Conservation (phyloP, 2,329 filamentous ascomycete genomes). For the Ceratocystis colombiana region DNA sequence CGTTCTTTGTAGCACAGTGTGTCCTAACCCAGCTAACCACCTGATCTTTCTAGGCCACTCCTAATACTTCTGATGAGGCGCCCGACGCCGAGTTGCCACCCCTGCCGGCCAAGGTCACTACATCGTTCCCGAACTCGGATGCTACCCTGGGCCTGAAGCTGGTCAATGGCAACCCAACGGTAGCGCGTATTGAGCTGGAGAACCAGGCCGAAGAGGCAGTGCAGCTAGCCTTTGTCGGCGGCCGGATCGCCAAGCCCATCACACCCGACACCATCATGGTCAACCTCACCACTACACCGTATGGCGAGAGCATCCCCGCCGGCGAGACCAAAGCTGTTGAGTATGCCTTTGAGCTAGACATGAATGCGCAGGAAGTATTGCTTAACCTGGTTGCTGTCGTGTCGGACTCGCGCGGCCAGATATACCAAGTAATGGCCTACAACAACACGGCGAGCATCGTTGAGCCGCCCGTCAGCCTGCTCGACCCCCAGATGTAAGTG, state of each 20-base stretch:
- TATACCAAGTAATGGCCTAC: slow-evolving; percentile 71
- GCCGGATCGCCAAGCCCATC: slow-evolving; percentile 54
- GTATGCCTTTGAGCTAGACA: slow-evolving; percentile 78
- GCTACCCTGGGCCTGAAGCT: slow-evolving; percentile 84
- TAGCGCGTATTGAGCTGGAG: slow-evolving; percentile 68
- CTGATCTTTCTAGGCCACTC: slow-evolving; percentile 13
- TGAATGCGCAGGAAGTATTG: slow-evolving; percentile 82
- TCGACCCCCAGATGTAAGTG: slow-evolving; percentile 87
- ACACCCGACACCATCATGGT: slow-evolving; percentile 50
- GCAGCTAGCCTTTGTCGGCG: slow-evolving; percentile 64
- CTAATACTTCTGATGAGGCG: slow-evolving; percentile 19
- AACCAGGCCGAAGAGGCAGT: slow-evolving; percentile 75
- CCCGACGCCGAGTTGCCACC: slow-evolving; percentile 21
- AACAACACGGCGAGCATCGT: slow-evolving; percentile 78
- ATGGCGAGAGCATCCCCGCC: slow-evolving; percentile 61
- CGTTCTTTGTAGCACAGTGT: neutral
- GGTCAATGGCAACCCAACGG: slow-evolving; percentile 80
- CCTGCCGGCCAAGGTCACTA: slow-evolving; percentile 40
- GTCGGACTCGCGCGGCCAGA: slow-evolving; percentile 51
- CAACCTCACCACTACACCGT: slow-evolving; percentile 73
- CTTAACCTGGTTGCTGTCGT: slow-evolving; percentile 70
- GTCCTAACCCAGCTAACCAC: neutral
- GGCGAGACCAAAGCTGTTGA: slow-evolving; percentile 67
- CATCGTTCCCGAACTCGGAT: slow-evolving; percentile 59
- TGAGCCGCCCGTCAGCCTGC: slow-evolving; percentile 80